Base-by-base conservation (phyloP, 2,329 filamentous ascomycete species). In the Trichophyton equinum region DNA sequence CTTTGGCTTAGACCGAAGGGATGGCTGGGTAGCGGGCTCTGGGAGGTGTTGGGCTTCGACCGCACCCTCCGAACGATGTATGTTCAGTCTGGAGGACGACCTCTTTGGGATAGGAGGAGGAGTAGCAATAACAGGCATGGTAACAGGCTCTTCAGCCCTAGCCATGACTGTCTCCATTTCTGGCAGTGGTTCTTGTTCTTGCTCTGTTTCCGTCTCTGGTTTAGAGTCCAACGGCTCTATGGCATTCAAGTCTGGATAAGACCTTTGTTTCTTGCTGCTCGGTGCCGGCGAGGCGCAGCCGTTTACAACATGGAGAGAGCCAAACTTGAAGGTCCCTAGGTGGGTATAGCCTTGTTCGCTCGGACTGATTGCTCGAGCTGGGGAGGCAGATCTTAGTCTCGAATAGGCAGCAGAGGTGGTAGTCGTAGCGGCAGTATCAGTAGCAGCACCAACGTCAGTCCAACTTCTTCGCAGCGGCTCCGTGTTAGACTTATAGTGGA, bases 251-350 rank as follows among this genome's bases (percentile, higher is more conserved):
- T 57, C 53, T n/a, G 53, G 53, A 57, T 30, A 57, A 20, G 53
- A 57, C 30, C n/a, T 36, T 30, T 40, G 53, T 57, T 18, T 57
- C 36, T 40, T 57, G 27, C 30, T 57, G 30, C 53, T 57, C 20
- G 53, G 53, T 11, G 53, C 36, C 1, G 53, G 53, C 1, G 53
- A 57, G 53, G 25, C 36, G 18, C 53, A 36, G 15, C 30, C 53
- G 53, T 57, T 57, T 36, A 57, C 53, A 22, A 57, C 36, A 40
- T 40, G 53, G 2, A 57, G 53, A 8, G 53, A 57, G 53, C 53
- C 53, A 40, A 57, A 57, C 53, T 57, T 57, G 30, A 57, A 22
- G 13, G 20, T 36, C 7, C 53, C 53, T 7, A 57, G 36, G 30
- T 57, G 53, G 20, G 53, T 36, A 38, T 57, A 57, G 27, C 36